Evolutionary conservation across 2,329 filamentous ascomycete species (phyloP).

Genomic region (Alternaria arbusti): DNA sequence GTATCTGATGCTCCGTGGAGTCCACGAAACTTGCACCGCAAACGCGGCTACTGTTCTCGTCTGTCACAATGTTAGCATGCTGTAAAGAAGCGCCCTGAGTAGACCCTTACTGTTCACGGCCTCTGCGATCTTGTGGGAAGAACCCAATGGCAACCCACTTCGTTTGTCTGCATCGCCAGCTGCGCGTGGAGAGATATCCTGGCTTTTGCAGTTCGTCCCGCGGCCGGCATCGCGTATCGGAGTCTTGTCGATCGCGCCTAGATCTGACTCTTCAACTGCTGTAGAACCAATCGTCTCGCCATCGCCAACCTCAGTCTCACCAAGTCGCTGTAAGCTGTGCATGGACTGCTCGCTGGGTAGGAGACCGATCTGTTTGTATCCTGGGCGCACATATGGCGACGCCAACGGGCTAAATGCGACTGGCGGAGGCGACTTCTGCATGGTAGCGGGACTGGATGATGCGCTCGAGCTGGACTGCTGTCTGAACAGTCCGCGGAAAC

Average conservation of each 20-base stretch:
- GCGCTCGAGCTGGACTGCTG: neutral
- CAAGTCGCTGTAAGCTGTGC: neutral
- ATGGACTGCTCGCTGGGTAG: conserved; percentile 12
- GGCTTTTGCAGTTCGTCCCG: neutral
- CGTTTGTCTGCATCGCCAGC: neutral
- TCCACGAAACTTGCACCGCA: neutral
- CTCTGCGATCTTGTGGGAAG: neutral
- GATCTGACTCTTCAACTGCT: neutral
- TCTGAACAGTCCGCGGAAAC: conserved; percentile 18
- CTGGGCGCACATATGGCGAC: conserved; percentile 6
- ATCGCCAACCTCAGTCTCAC: neutral
- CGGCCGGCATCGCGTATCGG: neutral
- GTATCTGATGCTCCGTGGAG: too few species aligned
- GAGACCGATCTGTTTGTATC: conserved; percentile 13
- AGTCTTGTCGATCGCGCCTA: neutral
- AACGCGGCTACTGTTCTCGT: neutral
- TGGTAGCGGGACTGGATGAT: neutral
- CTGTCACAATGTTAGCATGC: neutral
- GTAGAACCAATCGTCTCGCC: neutral
- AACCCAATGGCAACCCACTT: neutral
- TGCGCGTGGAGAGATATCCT: neutral
- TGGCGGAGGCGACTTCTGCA: neutral
- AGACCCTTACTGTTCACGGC: neutral
- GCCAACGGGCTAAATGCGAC: neutral
- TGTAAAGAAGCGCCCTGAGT: rapidly evolving